A percentile compares a stretch with the other conserved stretches of the same genome.
These are phyloP conservation scores for Amyloporia xantha DNA, from an alignment of 768 basidiomycete species.

Conservation along the genomic window DNA sequence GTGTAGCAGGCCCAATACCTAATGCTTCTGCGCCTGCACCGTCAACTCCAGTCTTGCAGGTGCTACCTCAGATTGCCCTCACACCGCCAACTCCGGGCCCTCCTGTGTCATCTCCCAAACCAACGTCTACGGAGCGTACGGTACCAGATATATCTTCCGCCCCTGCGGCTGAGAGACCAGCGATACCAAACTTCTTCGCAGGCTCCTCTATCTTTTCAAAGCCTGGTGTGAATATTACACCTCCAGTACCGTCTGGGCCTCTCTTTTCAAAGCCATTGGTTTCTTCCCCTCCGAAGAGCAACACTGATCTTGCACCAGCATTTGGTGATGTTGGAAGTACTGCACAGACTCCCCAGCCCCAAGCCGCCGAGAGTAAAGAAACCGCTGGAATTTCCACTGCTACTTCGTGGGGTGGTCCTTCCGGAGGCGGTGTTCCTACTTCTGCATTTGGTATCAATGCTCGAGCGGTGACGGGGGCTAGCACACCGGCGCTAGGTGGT, in stretches of 20 bases:
- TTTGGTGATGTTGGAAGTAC: no score
- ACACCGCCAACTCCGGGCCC: conserved; percentile 24
- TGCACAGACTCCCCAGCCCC: no score
- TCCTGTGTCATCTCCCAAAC: neutral
- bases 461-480: neutral
- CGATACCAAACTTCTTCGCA: conserved; percentile 62
- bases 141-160: conserved; percentile 4
- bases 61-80: conserved; percentile 22
- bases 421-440: neutral
- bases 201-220: conserved; percentile 42
- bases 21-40: conserved; percentile 13
- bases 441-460: neutral
- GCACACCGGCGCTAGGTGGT: no score
- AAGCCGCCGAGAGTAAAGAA: neutral
- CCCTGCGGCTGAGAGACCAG: conserved; percentile 13
- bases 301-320: no score
- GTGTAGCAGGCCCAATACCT: conserved; percentile 1
- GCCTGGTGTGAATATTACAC: conserved; percentile 13
- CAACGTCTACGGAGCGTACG: conserved; percentile 2
- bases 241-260: neutral
- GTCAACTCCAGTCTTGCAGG: conserved; percentile 9
- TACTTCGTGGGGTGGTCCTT: neutral
- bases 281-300: neutral
- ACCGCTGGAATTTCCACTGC: neutral
- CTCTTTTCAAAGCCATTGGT: neutral